phyloP scores from a whole-genome alignment of 2,329 filamentous ascomycete species.

The Corynespora cassiicola region DNA sequence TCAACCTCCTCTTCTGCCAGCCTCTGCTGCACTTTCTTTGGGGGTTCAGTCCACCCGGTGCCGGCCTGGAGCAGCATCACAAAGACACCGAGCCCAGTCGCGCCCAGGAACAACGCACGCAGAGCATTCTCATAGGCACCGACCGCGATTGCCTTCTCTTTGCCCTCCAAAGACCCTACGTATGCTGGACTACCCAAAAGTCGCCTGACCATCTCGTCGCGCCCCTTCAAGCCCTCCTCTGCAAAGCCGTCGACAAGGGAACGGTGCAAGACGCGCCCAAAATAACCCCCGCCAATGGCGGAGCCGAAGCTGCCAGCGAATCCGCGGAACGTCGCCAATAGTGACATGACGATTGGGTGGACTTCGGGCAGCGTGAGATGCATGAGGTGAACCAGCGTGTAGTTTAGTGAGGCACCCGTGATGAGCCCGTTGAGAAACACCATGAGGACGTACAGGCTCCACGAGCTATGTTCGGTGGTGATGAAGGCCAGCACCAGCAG shows the following conservation, averaged over 20 bases:
- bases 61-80: slow-evolving; percentile 63
- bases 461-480: slow-evolving; percentile 60
- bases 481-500: slow-evolving; percentile 64
- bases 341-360: slow-evolving; percentile 77
- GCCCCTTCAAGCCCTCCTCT: slow-evolving; percentile 46
- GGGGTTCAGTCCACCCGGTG: slow-evolving; percentile 61
- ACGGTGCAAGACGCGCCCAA: slow-evolving; percentile 66
- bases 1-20: slow-evolving; percentile 26
- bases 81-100: slow-evolving; percentile 55
- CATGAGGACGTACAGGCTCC: slow-evolving; percentile 62
- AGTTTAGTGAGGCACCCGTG: slow-evolving; percentile 78
- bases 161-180: slow-evolving; percentile 56
- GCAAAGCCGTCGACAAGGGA: slow-evolving; percentile 66
- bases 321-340: slow-evolving; percentile 80
- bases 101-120: slow-evolving; percentile 60
- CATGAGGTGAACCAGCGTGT: slow-evolving; percentile 79
- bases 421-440: slow-evolving; percentile 75
- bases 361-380: slow-evolving; percentile 71
- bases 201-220: slow-evolving; percentile 57
- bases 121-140: slow-evolving; percentile 62
- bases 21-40: slow-evolving; percentile 19
- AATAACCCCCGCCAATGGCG: slow-evolving; percentile 79
- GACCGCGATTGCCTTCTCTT: slow-evolving; percentile 59
- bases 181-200: slow-evolving; percentile 66
- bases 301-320: slow-evolving; percentile 84